Percentiles rank a stretch among this genome's conserved stretches.
phyloP scores from a whole-genome alignment of 2,329 filamentous ascomycete species.

The Gnomoniopsis smithogilvyi region DNA sequence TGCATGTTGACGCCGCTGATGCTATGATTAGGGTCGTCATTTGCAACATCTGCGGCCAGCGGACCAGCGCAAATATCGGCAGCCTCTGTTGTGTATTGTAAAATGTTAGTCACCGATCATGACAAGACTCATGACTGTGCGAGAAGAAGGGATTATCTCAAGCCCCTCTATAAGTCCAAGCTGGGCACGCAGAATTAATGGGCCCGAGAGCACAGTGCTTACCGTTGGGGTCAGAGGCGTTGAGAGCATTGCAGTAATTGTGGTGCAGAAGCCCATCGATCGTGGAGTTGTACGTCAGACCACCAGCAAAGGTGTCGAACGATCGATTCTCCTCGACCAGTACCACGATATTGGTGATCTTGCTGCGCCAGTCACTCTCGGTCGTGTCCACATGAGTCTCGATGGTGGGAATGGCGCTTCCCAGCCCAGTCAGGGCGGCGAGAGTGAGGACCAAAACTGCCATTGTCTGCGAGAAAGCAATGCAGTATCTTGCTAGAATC shows the following conservation, averaged over 20 bases:
- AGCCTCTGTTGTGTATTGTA: constrained; percentile 8
- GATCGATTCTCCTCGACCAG: constrained; percentile 21
- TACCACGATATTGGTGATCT: constrained; percentile 18
- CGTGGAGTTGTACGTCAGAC: constrained; percentile 31
- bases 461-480: neutral
- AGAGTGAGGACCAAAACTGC: neutral
- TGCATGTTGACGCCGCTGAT: constrained; percentile 40
- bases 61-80: constrained; percentile 34
- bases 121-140: too few relatives aligned
- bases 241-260: constrained; percentile 38
- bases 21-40: constrained; percentile 40
- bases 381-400: neutral
- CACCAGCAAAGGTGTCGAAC: constrained; percentile 38
- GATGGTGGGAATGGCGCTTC: neutral
- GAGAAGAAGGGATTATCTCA: too few relatives aligned
- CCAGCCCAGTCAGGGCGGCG: constrained; percentile 11
- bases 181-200: constrained; percentile 19
- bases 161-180: neutral
- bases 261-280: constrained; percentile 34
- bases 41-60: constrained; percentile 33
- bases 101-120: neutral
- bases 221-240: constrained; percentile 15
- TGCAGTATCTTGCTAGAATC: too few relatives aligned
- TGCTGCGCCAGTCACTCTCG: constrained; percentile 8
- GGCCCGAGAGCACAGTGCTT: neutral